Base-by-base conservation (phyloP, 768 basidiomycete genomes). In the Rhizopogon vulgaris region DNA sequence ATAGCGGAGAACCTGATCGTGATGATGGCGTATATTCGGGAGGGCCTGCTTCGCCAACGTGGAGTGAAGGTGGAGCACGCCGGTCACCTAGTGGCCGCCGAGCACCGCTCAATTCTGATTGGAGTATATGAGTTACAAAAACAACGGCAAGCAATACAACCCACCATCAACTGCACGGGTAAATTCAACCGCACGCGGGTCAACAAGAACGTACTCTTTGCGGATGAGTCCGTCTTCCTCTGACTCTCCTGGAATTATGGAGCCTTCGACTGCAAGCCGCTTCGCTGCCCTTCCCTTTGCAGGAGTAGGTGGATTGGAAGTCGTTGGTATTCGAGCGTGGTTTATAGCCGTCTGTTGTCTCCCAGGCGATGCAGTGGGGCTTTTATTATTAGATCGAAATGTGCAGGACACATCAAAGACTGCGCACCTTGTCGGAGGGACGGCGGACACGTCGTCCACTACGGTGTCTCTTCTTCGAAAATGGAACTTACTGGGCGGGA, bases 171-270 rank as follows among this genome's bases (percentile, higher is more conserved):
- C 87, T 3, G 92, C 81, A 14, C 83, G 82, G 64, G 91, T 92
- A 65, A 97, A 91, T 64, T 98, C 94, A 2, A 97, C 88, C 2
- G 90, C 90, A 46, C 85, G 78, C 49, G 80, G 82, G 66, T 99
- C 93, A 1, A 98, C 90, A 1, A 99, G 79, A 0, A 98, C 95
- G 60, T 99, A 99, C 62, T 98, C 95, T 56, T 83, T 78, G 48
- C 86, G 78, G 45, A 91, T 74, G 46, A 84, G 72, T 0, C 87
- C 87, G 61, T 90, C 88, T 62, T 91, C 88, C 61, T 90, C 89
- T 0, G 84, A 87, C 65, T 91, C 88, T 3, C 89, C 89, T 10
- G 88, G 88, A 48, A 90, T 90, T 52, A 79, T 66, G 0, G 87
- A 89, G 2, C 77, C 82, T 37, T 80, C 77, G 38, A 83, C 80